Percentiles rank a stretch among this genome's conserved stretches.
phyloP scores from a whole-genome alignment of 768 basidiomycete species.

The Lentinus brumalis region DNA sequence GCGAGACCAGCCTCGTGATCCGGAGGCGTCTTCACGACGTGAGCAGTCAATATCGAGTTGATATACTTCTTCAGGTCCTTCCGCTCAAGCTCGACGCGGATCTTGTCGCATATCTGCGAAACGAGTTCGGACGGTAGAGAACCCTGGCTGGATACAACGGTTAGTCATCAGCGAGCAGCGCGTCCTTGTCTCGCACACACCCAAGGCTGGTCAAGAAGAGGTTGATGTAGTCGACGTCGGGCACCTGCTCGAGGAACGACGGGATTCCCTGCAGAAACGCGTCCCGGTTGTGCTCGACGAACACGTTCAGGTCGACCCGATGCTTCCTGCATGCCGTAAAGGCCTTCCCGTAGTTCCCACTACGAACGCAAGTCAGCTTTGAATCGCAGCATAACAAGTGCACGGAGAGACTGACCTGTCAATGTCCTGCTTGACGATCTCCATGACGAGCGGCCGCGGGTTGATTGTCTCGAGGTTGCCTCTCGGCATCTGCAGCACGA shows the following conservation, averaged over 20 bases:
- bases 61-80: slow-evolving; percentile 78
- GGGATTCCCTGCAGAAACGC: slow-evolving; percentile 64
- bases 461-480: slow-evolving; percentile 96
- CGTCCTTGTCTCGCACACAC: slow-evolving; percentile 43
- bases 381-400: background rate
- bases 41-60: slow-evolving; percentile 89
- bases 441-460: slow-evolving; percentile 88
- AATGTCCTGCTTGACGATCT: slow-evolving; percentile 77
- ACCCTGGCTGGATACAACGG: slow-evolving; percentile 52
- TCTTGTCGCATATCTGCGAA: slow-evolving; percentile 71
- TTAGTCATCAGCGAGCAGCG: background rate
- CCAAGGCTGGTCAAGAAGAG: slow-evolving; percentile 86
- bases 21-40: slow-evolving; percentile 89
- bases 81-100: slow-evolving; percentile 71
- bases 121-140: slow-evolving; percentile 59
- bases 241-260: slow-evolving; percentile 80
- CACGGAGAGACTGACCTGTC: slow-evolving; percentile 53
- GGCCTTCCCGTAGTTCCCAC: slow-evolving; percentile 80
- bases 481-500: slow-evolving; percentile 96
- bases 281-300: slow-evolving; percentile 80
- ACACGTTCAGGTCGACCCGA: slow-evolving; percentile 84
- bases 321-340: slow-evolving; percentile 93
- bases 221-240: slow-evolving; percentile 90
- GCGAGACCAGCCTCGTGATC: slow-evolving; percentile 86
- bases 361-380: slow-evolving; percentile 29